These are phyloP conservation scores for Sporopachydermia cereana DNA, from an alignment of 1,139 yeast genomes.

Conservation along the genomic window DNA sequence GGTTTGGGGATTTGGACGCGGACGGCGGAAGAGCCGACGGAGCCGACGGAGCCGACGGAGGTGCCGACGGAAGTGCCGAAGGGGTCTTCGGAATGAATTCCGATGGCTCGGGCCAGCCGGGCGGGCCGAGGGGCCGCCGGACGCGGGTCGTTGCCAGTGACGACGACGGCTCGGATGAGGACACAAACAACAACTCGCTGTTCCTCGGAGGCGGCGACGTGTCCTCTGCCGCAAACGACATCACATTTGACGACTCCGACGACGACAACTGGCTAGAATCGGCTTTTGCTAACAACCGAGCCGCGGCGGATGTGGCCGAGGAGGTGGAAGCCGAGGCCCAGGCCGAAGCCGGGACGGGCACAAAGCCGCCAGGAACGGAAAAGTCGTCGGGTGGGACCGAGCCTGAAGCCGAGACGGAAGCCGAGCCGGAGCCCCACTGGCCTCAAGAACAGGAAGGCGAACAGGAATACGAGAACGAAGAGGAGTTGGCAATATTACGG, in stretches of 20 bases:
- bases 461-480: slow-evolving; percentile 1
- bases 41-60: not conserved
- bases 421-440: too few species aligned
- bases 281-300: not conserved
- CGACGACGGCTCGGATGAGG: not conserved
- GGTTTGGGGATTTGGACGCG: not conserved
- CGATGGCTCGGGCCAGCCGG: not conserved
- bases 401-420: too few species aligned
- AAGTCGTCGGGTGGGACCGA: too few species aligned
- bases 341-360: not conserved
- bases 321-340: not conserved
- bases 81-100: not conserved
- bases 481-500: not conserved
- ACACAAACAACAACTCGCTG: not conserved
- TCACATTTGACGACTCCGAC: not conserved
- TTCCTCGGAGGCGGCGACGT: not conserved
- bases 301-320: not conserved
- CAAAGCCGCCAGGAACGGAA: not conserved
- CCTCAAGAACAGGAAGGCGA: not conserved
- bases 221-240: not conserved
- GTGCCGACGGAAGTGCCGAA: not conserved
- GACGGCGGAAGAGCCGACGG: not conserved
- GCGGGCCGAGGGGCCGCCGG: not conserved
- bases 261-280: slow-evolving; percentile 2
- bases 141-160: not conserved